Conservation (phyloP, 768 basidiomycete species). For the Boletus sp. region DNA sequence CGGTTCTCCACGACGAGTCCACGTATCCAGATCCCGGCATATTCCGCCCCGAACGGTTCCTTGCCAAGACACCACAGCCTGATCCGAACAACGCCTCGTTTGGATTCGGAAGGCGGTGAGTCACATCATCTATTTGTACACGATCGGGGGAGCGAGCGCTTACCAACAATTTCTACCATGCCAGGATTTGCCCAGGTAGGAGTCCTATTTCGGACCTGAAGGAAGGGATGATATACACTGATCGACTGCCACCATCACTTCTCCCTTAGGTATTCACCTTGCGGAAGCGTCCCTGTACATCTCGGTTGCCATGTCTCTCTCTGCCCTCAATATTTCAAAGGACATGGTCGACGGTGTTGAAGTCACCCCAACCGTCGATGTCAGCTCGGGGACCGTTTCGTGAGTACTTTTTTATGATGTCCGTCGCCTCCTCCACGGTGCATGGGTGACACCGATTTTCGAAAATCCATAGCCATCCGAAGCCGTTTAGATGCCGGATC, state of each 20-base stretch:
- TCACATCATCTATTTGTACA: not conserved
- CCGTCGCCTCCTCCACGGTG: accelerated
- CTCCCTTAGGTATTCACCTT: not conserved
- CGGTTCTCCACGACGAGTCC: constrained; percentile 47
- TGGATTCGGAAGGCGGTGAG: constrained; percentile 31
- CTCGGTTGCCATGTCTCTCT: constrained; percentile 37
- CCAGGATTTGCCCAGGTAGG: constrained; percentile 23
- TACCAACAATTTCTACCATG: not conserved
- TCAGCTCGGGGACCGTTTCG: constrained; percentile 44
- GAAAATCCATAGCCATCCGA: constrained; percentile 38
- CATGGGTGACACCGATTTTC: not conserved
- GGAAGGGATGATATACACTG: too few relatives aligned
- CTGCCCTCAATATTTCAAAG: constrained; percentile 43
- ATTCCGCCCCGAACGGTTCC: constrained; percentile 36
- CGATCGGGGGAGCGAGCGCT: not conserved
- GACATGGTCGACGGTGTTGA: constrained; percentile 38
- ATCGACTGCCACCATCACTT: not conserved
- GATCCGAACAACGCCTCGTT: constrained; percentile 19
- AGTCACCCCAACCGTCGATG: constrained; percentile 42
- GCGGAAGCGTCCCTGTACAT: not conserved
- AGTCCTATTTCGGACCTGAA: not conserved
- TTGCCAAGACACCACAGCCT: constrained; percentile 3
- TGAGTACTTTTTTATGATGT: constrained; percentile 17
- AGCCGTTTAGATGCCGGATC: constrained; percentile 54
- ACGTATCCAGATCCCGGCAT: constrained; percentile 31